Evolutionary conservation across 495 filamentous ascomycete species (phyloP), one percentile per base, ranked within the genome.

Genomic region (Eremomyces bilateralis): DNA sequence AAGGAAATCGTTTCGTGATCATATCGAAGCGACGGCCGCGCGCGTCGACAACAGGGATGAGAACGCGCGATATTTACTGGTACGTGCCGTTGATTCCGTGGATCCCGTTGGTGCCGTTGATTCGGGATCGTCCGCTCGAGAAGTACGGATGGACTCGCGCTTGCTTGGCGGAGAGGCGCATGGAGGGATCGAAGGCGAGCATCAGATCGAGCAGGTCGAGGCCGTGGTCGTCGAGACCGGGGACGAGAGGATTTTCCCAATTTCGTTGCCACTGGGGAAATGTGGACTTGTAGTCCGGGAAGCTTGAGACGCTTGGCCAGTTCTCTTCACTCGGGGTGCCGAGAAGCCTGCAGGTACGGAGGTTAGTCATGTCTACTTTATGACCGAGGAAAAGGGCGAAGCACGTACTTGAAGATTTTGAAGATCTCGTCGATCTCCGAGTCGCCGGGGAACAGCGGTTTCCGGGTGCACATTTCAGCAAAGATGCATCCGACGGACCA

Each of bases 361-460:
- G n/a, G n/a, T n/a, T n/a, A n/a, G n/a, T n/a, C n/a, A n/a, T n/a
- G n/a, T n/a, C n/a, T n/a, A n/a, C n/a, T n/a, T n/a, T n/a, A n/a
- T n/a, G n/a, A n/a, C n/a, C n/a, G n/a, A n/a, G n/a, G n/a, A 12
- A 19, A 13, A 31, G 46, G 25, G 20, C 16, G 19, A 15, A 35
- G 29, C 32, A 54, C 70, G 44, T 59, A 88, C 82, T 74, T 67
- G 72, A 99, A 99, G 45, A 95, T 99, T 59, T 92, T 95, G 65
- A 95, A 95, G 46, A 99, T 95, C 60, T 99, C 90, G 46, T 99
- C 88, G 56, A 99, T 95, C 53, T 99, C 88, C 1, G 83, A 93
- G 53, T 99, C 90, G 24, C 88, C 88, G 18, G 88, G 88, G 65
- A 99, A 95, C 10, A 95, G 60, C 4, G 88, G 84, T 57, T 94